Base-by-base conservation (phyloP, 495 filamentous ascomycete genomes). In the Clavariopsis aquatica region DNA sequence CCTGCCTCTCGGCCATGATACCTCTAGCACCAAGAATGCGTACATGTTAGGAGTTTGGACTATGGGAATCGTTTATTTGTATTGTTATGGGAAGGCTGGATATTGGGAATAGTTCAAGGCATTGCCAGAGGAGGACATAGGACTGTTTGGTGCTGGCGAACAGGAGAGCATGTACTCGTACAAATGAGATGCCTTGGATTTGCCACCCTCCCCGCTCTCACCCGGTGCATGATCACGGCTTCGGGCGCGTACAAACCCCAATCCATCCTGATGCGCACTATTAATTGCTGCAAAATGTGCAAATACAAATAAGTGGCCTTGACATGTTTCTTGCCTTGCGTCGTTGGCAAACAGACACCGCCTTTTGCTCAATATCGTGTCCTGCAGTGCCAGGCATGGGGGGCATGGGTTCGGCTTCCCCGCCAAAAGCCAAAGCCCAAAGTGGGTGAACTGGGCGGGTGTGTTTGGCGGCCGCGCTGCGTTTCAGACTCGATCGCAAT, bases 401-500 rank as follows among this genome's bases (percentile, higher is more conserved):
- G 7, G 38, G 38, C 38, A 51, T 51, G 47, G 10, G 26, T 51
- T 17, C 3, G 38, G 38, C 7, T 49, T 49, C 47, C 47, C 47
- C 47, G 47, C 47, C 47, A 49, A n/a, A 54, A 15, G 53, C 34
- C 31, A 4, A 51, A 15, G 53, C 34, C 31, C 1, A 51, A 58
- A 49, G 41, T 62, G 64, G 58, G 13, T 67, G 56, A 67, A 67
- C 47, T 47, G 64, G 31, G 57, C 49, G 57, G 34, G 38, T 43
- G 58, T 52, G 57, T 63, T 58, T 54, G 51, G 58, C 54, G 52
- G 34, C 49, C 60, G 41, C 60, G 34, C 19, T 49, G 41, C 38
- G 60, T 69, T 69, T 69, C 60, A 69, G 57, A 29, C 49, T 9
- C 27, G 27, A 12, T 15, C n/a, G 38, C 54, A 52, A 55, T 56